A percentile compares a stretch with the other conserved stretches of the same genome.
Conservation (phyloP, 176 grass and related monocot genomes). For the Chrysopogon serrulatus region DNA sequence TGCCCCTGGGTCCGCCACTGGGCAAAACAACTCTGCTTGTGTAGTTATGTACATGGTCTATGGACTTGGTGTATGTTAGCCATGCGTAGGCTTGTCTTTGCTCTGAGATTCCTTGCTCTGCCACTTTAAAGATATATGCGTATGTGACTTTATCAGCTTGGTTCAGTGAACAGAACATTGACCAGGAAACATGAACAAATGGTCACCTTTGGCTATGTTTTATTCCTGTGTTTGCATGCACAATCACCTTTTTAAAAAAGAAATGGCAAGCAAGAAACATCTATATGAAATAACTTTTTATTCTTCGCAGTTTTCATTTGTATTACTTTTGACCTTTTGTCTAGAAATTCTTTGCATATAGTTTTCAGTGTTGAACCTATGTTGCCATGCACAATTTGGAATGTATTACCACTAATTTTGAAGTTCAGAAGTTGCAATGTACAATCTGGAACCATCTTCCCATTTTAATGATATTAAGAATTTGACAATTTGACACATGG, state of each 20-base stretch:
- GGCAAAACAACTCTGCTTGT: no score
- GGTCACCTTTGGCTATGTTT: neutral
- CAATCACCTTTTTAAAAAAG: neutral
- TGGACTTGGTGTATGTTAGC: no score
- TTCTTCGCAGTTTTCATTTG: neutral
- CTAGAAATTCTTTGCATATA: neutral
- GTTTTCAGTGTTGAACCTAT: neutral
- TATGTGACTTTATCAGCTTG: conserved; percentile 8
- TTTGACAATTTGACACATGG: conserved; percentile 29
- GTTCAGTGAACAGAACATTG: neutral
- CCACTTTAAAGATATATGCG: neutral
- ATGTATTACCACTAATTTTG: neutral
- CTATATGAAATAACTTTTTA: neutral
- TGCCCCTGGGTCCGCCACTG: no score
- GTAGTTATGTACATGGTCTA: no score
- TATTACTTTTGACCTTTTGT: neutral
- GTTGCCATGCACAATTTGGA: neutral
- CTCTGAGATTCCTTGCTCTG: no score
- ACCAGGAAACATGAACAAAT: neutral
- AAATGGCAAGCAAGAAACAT: neutral
- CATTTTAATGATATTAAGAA: conserved; percentile 19
- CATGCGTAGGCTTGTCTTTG: no score
- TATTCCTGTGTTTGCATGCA: neutral
- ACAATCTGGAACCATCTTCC: neutral
- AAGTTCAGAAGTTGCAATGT: conserved; percentile 20